Conservation (phyloP, 2,329 filamentous ascomycete species). For the Talaromyces sp. region DNA sequence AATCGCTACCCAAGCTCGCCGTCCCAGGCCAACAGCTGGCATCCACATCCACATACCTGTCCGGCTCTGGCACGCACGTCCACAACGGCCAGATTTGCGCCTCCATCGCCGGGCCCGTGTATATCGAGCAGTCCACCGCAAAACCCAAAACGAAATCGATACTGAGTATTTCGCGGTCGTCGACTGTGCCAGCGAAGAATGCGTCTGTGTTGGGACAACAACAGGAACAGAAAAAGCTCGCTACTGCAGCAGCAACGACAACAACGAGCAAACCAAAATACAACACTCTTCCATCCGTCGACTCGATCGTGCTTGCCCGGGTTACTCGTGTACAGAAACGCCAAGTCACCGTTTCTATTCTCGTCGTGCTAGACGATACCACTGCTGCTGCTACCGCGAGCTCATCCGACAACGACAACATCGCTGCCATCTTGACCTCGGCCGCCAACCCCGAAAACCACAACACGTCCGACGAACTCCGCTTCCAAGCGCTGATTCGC, state of each 20-base stretch:
- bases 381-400: slow-evolving; percentile 2
- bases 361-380: slow-evolving; percentile 60
- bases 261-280: slow-evolving; percentile 43
- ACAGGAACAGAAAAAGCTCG: not conserved
- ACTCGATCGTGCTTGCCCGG: slow-evolving; percentile 73
- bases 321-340: slow-evolving; percentile 80
- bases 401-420: slow-evolving; percentile 30
- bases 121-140: slow-evolving; percentile 42
- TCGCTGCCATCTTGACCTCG: slow-evolving; percentile 32
- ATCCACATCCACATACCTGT: slow-evolving; percentile 57
- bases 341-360: slow-evolving; percentile 80
- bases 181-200: not conserved
- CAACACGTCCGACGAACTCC: slow-evolving; percentile 55
- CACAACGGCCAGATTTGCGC: slow-evolving; percentile 70
- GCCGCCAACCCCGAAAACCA: slow-evolving; percentile 37
- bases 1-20: slow-evolving; percentile 48
- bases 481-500: slow-evolving; percentile 77
- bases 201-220: not conserved
- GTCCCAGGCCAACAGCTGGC: slow-evolving; percentile 81
- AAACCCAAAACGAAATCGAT: slow-evolving; percentile 30
- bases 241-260: slow-evolving; percentile 5
- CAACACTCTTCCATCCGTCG: slow-evolving; percentile 76
- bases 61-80: slow-evolving; percentile 81
- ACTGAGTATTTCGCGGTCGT: slow-evolving; percentile 30
- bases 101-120: slow-evolving; percentile 72